Evolutionary conservation across 2,329 filamentous ascomycete species (phyloP).

Genomic region (Nigrospora sphaerica): DNA sequence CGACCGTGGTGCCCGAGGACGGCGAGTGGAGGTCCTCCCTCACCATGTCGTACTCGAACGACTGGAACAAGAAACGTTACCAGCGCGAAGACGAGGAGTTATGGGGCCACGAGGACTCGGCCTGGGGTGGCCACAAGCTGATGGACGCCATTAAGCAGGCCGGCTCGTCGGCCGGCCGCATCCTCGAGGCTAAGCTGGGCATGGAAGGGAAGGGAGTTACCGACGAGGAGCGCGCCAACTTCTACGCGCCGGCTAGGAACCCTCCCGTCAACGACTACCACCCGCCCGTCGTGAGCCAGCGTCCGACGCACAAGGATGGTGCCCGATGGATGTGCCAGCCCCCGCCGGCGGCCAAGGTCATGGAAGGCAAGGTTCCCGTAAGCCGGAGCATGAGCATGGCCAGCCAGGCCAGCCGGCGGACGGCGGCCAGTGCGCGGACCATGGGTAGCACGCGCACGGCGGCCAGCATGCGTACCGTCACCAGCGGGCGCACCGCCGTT

Average conservation of each 20-base stretch:
- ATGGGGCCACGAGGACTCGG: constrained; percentile 60
- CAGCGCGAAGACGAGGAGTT: constrained; percentile 84
- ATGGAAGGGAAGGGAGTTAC: constrained; percentile 46
- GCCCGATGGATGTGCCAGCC: constrained; percentile 90
- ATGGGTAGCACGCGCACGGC: constrained; percentile 35
- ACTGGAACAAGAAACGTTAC: constrained; percentile 73
- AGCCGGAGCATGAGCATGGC: constrained; percentile 53
- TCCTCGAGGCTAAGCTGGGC: constrained; percentile 44
- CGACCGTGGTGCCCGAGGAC: constrained; percentile 41
- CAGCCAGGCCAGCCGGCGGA: constrained; percentile 41
- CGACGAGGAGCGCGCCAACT: constrained; percentile 44
- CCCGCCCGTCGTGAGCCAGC: constrained; percentile 75
- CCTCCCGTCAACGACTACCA: constrained; percentile 82
- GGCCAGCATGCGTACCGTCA: constrained; percentile 11
- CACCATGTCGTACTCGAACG: constrained; percentile 38
- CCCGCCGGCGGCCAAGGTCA: constrained; percentile 80
- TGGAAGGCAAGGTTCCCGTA: constrained; percentile 77
- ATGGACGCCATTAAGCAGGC: constrained; percentile 54
- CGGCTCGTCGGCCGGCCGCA: constrained; percentile 45
- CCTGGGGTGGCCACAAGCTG: constrained; percentile 44
- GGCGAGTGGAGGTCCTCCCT: constrained; percentile 24
- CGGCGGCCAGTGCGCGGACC: constrained; percentile 21
- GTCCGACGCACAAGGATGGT: constrained; percentile 60
- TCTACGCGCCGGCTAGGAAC: constrained; percentile 50
- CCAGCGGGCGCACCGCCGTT: neutral